Evolutionary conservation across 345 rosid genomes (phyloP).

Genomic region (Erucastrum elatum): DNA sequence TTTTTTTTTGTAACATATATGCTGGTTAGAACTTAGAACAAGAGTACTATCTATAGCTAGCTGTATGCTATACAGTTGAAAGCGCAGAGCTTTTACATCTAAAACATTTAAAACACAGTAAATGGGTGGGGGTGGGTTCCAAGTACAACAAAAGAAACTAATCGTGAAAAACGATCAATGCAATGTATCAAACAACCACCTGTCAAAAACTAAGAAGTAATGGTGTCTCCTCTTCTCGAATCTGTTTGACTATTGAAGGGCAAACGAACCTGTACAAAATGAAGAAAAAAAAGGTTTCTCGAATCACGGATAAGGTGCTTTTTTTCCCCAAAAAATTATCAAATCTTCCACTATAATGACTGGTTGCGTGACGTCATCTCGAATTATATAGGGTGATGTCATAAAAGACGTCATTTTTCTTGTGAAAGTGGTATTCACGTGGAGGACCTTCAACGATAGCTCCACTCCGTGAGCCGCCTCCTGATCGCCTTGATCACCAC

Average conservation of each 20-base stretch:
- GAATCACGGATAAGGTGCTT: background rate
- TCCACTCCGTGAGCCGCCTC: constrained; percentile 23
- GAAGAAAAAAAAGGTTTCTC: background rate
- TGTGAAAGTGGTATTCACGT: background rate
- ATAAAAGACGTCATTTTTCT: background rate
- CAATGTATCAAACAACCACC: background rate
- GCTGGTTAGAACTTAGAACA: background rate
- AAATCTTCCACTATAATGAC: background rate
- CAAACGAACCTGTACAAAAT: background rate
- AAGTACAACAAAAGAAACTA: background rate
- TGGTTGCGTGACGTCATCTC: constrained; percentile 11
- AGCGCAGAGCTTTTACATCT: background rate
- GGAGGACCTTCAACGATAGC: constrained; percentile 31
- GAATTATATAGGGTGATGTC: background rate
- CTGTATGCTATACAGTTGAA: background rate
- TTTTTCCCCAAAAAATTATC: background rate
- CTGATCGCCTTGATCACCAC: constrained; percentile 24
- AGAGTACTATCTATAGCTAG: too few relatives aligned
- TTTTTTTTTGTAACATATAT: too few relatives aligned
- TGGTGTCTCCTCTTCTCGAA: constrained; percentile 7
- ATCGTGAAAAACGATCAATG: constrained; percentile 3
- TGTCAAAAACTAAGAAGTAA: background rate
- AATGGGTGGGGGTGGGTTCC: background rate
- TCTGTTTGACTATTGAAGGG: constrained; percentile 11
- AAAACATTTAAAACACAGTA: background rate